Evolutionary conservation across 1,284 basidiomycete species (phyloP).

Genomic region (Boletus mariae): DNA sequence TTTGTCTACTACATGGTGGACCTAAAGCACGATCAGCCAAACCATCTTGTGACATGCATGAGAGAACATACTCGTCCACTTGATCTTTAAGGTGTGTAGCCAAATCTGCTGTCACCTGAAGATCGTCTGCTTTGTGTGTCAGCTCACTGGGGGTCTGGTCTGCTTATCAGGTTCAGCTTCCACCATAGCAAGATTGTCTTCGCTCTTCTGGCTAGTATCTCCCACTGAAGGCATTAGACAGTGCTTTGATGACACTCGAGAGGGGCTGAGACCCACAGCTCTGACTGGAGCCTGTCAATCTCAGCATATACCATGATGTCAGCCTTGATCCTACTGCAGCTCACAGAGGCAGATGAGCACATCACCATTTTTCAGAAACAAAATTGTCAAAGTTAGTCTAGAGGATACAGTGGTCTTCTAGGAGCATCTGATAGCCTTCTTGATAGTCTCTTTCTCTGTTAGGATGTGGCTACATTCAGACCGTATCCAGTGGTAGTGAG

Average conservation of each 20-base stretch:
- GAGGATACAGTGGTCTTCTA: slow-evolving; percentile 74
- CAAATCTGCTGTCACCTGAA: slow-evolving; percentile 77
- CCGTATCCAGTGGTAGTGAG: slow-evolving; percentile 80
- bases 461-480: slow-evolving; percentile 72
- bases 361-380: slow-evolving; percentile 66
- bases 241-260: slow-evolving; percentile 4
- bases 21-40: slow-evolving; percentile 37
- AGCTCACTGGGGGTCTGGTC: slow-evolving; percentile 59
- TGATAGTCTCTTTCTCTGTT: slow-evolving; percentile 76
- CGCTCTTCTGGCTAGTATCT: slow-evolving; percentile 76
- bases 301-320: slow-evolving; percentile 72
- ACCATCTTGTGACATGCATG: background rate
- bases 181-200: slow-evolving; percentile 78
- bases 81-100: slow-evolving; percentile 85
- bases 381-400: slow-evolving; percentile 70
- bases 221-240: slow-evolving; percentile 30
- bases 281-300: slow-evolving; percentile 72
- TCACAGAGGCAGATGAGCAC: slow-evolving; percentile 53
- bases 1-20: slow-evolving; percentile 86
- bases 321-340: slow-evolving; percentile 56
- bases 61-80: slow-evolving; percentile 76
- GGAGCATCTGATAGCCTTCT: slow-evolving; percentile 70
- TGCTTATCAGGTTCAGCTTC: slow-evolving; percentile 82
- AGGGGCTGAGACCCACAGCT: slow-evolving; percentile 59
- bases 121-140: too few relatives aligned